Base-by-base conservation (phyloP, 129 eudicot genomes). In the Escallonia rubra region DNA sequence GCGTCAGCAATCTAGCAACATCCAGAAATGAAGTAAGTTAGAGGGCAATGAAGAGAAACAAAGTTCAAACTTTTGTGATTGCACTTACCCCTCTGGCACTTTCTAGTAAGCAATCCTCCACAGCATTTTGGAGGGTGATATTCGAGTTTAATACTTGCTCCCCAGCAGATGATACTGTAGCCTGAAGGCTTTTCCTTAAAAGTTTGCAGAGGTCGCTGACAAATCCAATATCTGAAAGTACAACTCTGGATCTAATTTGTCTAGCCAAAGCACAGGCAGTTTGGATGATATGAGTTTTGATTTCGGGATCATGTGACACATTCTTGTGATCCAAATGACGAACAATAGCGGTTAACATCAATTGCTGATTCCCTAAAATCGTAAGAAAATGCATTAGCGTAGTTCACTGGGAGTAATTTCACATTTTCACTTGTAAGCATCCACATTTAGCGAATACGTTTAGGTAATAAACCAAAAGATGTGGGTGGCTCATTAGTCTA, bases 291-390 rank as follows among this genome's bases (percentile, higher is more conserved):
- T 83, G 75, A 50, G 93, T 86, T 74, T 89, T 93, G 48, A 86
- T 61, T 59, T 77, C 80, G 43, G 95, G 83, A 80, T 93, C 96
- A 75, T 85, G 90, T 48, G 84, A 75, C 12, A 93, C 83, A 70
- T 86, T 89, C 78, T 93, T 86, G 83, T 93, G 96, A 81, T 93
- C 99, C 86, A 93, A 63, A 87, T 93, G 99, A 63, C 91, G 99
- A 80, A 93, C 83, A 55, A 82, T 79, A 62, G 88, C 82, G 70
- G 85, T 76, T 66, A 89, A 76, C 61, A 93, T 79, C 58, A 82
- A 72, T 74, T 81, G 95, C 74, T 80, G 80, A 65, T 82, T 74
- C 64, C 83, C 98, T 89, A 85, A 61, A 74, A 80, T 14, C 14
- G 52, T 61, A 77, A 55, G 64, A 68, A 46, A 10, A 16, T 59